Base-by-base conservation (phyloP, 2,329 filamentous ascomycete species). In the Thelonectria discophora region DNA sequence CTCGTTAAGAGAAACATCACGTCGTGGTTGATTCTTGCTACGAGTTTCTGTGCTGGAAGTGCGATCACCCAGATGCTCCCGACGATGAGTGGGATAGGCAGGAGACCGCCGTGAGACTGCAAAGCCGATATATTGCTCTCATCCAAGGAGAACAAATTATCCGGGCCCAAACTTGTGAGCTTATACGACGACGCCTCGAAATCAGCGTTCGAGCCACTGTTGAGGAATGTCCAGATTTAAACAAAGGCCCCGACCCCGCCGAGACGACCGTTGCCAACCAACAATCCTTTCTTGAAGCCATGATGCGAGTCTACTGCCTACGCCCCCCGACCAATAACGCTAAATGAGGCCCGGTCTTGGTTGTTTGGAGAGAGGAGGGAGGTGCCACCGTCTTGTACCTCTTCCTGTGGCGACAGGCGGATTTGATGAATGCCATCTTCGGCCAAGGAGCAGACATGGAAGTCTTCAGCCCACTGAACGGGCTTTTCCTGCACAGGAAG, bases 381-480 rank as follows among this genome's bases (percentile, higher is more conserved):
- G 21, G 15, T 6, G 8, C 30, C 4, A 3, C 42, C 3, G 55
- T 49, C 10, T 49, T 32, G 2, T 42, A 59, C 17, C 20, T 59
- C 5, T 59, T 21, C 27, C 43, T 49, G 1, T 59, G 49, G 40
- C 2, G 11, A 2, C 56, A 59, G 21, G 17, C 6, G 12, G 5
- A 30, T 2, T 7, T 4, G 7, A 59, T 59, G 56, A 48, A 53
- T 15, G 34, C 39, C n/a, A 59, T 59, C n/a, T 59, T 59, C 32
- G 56, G 49, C 7, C 15, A 48, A 10, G 56, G 49, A 9, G 30
- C 49, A 3, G 3, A 2, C 2, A 9, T 5, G 2, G 56, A 59
- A 15, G 17, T 59, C 17, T 59, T 53, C 21, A 21, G 18, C 8
- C 40, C 49, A 6, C 1, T 48, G 13, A 59, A 59, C 32, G 56